These are phyloP conservation scores for Pyrrhoderma noxium DNA, from an alignment of 1,284 basidiomycete genomes.

Conservation along the genomic window DNA sequence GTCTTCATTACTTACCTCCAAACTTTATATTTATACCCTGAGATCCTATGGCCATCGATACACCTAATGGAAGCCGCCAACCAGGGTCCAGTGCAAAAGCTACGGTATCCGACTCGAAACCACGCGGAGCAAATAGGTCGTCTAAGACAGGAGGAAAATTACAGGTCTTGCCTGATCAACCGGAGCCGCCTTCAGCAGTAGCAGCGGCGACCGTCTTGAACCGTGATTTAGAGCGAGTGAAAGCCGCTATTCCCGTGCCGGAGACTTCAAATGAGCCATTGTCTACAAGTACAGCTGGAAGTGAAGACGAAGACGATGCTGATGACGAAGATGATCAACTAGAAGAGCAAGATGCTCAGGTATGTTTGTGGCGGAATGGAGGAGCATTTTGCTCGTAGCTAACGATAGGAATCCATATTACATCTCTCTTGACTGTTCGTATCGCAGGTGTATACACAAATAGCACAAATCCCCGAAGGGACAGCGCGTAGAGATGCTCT, in stretches of 20 bases:
- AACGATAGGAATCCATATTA: too few relatives aligned
- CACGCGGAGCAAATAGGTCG: slow-evolving; percentile 70
- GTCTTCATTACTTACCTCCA: background rate
- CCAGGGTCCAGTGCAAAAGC: slow-evolving; percentile 1
- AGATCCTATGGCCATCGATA: slow-evolving; percentile 12
- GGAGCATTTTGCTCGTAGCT: too few relatives aligned
- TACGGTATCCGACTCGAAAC: slow-evolving; percentile 37
- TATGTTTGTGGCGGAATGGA: slow-evolving; percentile 32
- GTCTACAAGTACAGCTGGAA: slow-evolving; percentile 46
- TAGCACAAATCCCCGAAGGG: slow-evolving; percentile 89
- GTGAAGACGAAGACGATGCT: slow-evolving; percentile 61
- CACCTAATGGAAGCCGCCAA: slow-evolving; percentile 7
- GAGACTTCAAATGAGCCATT: slow-evolving; percentile 22
- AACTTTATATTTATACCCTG: background rate
- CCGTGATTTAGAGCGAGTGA: background rate
- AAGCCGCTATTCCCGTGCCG: slow-evolving; percentile 21
- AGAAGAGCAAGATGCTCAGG: slow-evolving; percentile 51
- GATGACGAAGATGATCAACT: slow-evolving; percentile 54
- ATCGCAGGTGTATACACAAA: slow-evolving; percentile 76
- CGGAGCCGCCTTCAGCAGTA: slow-evolving; percentile 45
- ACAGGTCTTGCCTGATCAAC: slow-evolving; percentile 91
- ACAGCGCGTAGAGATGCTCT: slow-evolving; percentile 89
- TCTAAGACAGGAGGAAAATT: slow-evolving; percentile 85
- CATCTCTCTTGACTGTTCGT: slow-evolving; percentile 7
- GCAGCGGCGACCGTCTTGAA: slow-evolving; percentile 25